Evolutionary conservation across 495 filamentous ascomycete species (phyloP), one percentile per base, ranked within the genome.

Genomic region (Patellaria atrata): DNA sequence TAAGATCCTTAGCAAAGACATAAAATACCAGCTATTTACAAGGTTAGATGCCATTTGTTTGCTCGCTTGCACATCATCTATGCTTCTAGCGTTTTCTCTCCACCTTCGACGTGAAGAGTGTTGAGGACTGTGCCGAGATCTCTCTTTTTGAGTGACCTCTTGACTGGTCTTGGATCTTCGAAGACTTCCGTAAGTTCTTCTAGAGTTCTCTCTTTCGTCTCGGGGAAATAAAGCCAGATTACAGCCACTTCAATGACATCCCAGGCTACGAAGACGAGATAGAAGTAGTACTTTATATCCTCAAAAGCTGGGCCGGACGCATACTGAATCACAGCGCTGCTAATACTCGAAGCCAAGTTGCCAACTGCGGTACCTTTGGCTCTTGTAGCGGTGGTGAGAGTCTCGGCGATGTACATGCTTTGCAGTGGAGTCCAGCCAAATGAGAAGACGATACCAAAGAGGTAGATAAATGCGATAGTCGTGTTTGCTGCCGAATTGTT

Each of bases 231-330:
- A 18, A 47, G 37, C 26, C 40, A 47, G 33, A 47, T 39, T 26
- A 47, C 38, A 8, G 32, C 34, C 18, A 47, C 37, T 34, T 47
- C 35, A 21, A 47, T 32, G 14, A 30, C 19, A 30, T 45, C 39
- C 48, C 45, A 52, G 21, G 43, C 44, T 11, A 49, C 37, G 30
- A 44, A 52, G 33, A 52, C 48, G 32, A 52, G 23, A 35, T 52
- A 52, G 36, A 48, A 47, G 41, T 38, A 40, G 26, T 43, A 52
- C 19, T 41, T 45, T 30, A 52, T 51, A 35, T 43, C 33, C 16
- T 29, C 3, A 27, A 31, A 17, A 35, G 37, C 21, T 34, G 45
- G 5, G 34, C 33, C 1, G 38, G 35, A 26, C 37, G 44, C 2
- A 39, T 48, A 33, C 37, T 47, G 25, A 41, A 33, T 20, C 35